A percentile compares a stretch with the other conserved stretches of the same genome.
phyloP scores from a whole-genome alignment of 306 rosid genomes.

The Trifolium fragiferum region DNA sequence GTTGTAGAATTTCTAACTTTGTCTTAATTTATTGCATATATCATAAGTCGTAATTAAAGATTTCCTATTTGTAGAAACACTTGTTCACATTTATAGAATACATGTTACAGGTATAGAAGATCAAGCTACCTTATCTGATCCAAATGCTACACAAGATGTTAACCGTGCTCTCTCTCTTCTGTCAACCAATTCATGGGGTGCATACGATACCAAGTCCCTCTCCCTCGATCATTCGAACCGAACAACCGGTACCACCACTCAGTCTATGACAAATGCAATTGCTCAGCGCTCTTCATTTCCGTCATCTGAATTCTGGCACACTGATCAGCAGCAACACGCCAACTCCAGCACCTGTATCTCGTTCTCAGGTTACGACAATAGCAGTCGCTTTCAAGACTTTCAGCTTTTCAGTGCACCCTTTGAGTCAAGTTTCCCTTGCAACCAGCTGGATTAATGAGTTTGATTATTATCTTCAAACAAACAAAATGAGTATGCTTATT shows the following conservation, averaged over 20 bases:
- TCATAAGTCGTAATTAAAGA: conserved; percentile 2
- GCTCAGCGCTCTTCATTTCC: conserved; percentile 46
- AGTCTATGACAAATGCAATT: conserved; percentile 41
- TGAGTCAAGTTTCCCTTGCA: conserved; percentile 56
- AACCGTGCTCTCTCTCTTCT: conserved; percentile 99
- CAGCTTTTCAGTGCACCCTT: conserved; percentile 54
- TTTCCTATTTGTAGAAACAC: background rate
- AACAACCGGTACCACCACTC: conserved; percentile 36
- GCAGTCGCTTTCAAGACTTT: conserved; percentile 60
- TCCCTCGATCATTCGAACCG: conserved; percentile 44
- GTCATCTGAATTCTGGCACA: conserved; percentile 61
- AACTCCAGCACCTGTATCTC: conserved; percentile 42
- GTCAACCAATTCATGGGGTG: conserved; percentile 80
- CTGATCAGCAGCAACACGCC: conserved; percentile 50
- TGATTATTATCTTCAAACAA: background rate
- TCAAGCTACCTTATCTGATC: conserved; percentile 47
- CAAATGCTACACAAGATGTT: conserved; percentile 56
- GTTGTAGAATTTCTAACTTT: background rate
- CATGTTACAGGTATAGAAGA: conserved; percentile 67
- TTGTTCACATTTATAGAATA: background rate
- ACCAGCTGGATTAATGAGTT: conserved; percentile 50
- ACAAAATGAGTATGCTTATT: background rate
- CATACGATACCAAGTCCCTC: conserved; percentile 52
- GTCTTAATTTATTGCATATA: background rate
- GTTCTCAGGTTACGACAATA: conserved; percentile 40